Percentiles rank a stretch among this genome's conserved stretches.
These are phyloP conservation scores for Ceriops decandra DNA, from an alignment of 345 rosid species.

Conservation along the genomic window DNA sequence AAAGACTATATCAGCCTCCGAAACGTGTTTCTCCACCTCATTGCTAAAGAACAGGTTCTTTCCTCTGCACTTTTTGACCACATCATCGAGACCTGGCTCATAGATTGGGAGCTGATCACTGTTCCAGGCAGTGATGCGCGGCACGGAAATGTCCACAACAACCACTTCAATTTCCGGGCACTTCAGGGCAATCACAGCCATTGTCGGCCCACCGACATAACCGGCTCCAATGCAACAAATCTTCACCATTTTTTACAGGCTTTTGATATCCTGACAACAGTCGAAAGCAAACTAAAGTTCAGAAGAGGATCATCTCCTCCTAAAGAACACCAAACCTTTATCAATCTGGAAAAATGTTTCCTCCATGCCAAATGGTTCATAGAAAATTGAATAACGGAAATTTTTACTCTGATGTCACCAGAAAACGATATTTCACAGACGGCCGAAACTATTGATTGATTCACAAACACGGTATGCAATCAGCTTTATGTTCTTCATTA, in stretches of 20 bases:
- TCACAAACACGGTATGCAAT: no score
- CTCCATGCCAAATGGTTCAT: neutral
- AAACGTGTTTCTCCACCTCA: slow-evolving; percentile 19
- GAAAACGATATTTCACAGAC: neutral
- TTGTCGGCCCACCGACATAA: slow-evolving; percentile 31
- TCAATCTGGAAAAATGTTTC: neutral
- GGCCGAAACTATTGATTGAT: neutral
- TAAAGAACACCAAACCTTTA: neutral
- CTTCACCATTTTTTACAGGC: slow-evolving; percentile 24
- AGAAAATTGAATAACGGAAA: neutral
- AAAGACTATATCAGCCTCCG: no score
- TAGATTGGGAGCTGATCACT: slow-evolving; percentile 27
- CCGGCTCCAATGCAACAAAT: slow-evolving; percentile 36
- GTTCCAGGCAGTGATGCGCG: slow-evolving; percentile 30
- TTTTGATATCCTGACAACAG: slow-evolving; percentile 2
- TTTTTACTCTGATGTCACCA: neutral
- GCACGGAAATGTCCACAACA: slow-evolving; percentile 28
- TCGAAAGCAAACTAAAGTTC: neutral
- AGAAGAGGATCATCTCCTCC: neutral
- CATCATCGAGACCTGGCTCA: slow-evolving; percentile 29
- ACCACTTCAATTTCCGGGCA: slow-evolving; percentile 29
- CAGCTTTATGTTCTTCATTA: no score
- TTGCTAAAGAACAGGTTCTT: slow-evolving; percentile 30
- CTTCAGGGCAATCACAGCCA: slow-evolving; percentile 34
- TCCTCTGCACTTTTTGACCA: slow-evolving; percentile 27